phyloP scores from a whole-genome alignment of 1,284 basidiomycete genomes.

The Ustanciosporium gigantosporum region DNA sequence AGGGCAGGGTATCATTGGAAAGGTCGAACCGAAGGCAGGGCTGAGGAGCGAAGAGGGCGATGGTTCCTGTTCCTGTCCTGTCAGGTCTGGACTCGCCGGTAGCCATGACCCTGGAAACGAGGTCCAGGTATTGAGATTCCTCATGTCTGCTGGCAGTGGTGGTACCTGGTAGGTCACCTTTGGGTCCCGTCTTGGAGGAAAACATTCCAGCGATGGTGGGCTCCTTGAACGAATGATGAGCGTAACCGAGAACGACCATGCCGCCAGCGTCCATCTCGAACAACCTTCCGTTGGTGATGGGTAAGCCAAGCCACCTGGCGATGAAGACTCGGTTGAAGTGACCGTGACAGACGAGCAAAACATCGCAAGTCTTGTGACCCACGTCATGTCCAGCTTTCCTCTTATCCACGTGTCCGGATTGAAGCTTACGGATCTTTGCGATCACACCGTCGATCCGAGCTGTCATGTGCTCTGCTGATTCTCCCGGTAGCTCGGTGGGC shows the following conservation, averaged over 20 bases:
- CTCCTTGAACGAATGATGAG: slow-evolving; percentile 54
- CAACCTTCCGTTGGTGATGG: slow-evolving; percentile 39
- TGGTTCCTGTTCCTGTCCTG: slow-evolving; percentile 57
- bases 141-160: slow-evolving; percentile 32
- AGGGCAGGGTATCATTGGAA: slow-evolving; percentile 67
- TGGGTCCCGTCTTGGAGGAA: slow-evolving; percentile 48
- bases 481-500: slow-evolving; percentile 47
- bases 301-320: slow-evolving; percentile 53
- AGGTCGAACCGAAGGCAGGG: slow-evolving; percentile 49
- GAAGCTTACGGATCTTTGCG: slow-evolving; percentile 40
- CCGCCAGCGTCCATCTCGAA: slow-evolving; percentile 58
- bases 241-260: slow-evolving; percentile 56
- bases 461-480: slow-evolving; percentile 51
- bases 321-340: slow-evolving; percentile 58
- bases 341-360: slow-evolving; percentile 56
- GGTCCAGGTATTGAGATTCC: slow-evolving; percentile 56
- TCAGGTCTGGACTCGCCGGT: slow-evolving; percentile 48
- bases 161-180: slow-evolving; percentile 13
- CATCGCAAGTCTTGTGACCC: slow-evolving; percentile 43
- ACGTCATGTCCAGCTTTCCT: slow-evolving; percentile 33
- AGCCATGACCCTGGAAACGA: slow-evolving; percentile 50
- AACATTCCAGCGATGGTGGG: slow-evolving; percentile 56
- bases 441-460: slow-evolving; percentile 53
- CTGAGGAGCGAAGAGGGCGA: slow-evolving; percentile 57
- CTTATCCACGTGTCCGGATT: slow-evolving; percentile 45